Evolutionary conservation across 2,329 filamentous ascomycete species (phyloP), one percentile per base, ranked within the genome.

Genomic region (Xylaria sp.): DNA sequence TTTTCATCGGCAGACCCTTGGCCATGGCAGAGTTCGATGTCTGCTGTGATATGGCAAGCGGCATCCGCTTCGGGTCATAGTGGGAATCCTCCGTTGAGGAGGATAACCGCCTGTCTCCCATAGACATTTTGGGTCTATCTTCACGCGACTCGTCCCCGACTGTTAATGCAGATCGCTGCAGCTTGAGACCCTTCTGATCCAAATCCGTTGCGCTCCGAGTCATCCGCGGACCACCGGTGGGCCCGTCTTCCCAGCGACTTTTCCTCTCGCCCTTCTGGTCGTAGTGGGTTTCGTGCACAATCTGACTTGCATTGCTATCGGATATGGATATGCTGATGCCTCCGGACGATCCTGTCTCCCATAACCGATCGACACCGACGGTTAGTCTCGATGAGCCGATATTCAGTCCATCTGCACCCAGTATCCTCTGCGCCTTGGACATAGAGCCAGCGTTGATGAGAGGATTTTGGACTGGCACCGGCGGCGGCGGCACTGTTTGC

Each of bases 21-120:
- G 82, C 80, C 78, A 85, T 84, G 60, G 81, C 79, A 1, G 82
- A 83, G 49, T 76, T 79, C 0, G 82, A 83, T 0, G 83, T 84
- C 68, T 85, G 82, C 66, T 84, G 82, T 0, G 82, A 83, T 61
- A 83, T 79, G n/a, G 80, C 76, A 4, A 84, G 74, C 9, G 82
- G 81, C 52, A 81, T 75, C 66, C 82, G 83, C 4, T 79, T 70
- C 67, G 81, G 80, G 71, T 85, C 82, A 69, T 85, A 85, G 70
- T 79, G 82, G 0, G 81, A 82, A 37, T 75, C 75, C 60, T 84
- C 78, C n/a, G 82, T 84, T 3, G 82, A 83, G 44, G 75, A 78
- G 1, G 83, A 85, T 51, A 76, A 75, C 37, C 77, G 78, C 53
- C 81, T 78, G 47, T 77, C 75, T 42, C 82, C 62, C 58, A 74